Evolutionary conservation across 2,329 filamentous ascomycete species (phyloP), one percentile per base, ranked within the genome.

Genomic region (Conoideocrella luteorostrata): DNA sequence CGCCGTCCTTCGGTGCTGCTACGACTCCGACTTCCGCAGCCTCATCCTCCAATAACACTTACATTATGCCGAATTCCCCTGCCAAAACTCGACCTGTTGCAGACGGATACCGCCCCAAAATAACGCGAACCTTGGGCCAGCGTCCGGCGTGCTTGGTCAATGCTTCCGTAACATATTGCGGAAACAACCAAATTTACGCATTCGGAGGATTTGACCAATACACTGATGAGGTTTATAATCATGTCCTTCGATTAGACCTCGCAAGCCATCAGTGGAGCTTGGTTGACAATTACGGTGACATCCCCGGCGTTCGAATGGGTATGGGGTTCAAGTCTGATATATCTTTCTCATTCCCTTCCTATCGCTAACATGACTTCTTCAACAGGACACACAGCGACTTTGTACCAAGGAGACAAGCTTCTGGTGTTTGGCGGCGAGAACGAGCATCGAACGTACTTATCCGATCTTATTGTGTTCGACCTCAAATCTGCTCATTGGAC

Each of bases 161-260:
- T 71, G 93, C 93, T 41, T 97, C 93, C 1, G 91, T 97, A 48
- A 98, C 93, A n/a, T 96, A 95, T 64, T 95, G 93, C 58, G 90
- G 90, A 47, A 93, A 95, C 67, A 93, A 97, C 62, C 83, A 93
- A 65, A 97, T 98, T 56, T 97, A 94, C 66, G 93, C 91, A 10
- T 98, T 98, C 71, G 93, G 93, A 34, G 93, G 93, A 15, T 98
- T 98, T 59, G 93, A 98, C 61, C 91, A 97, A 65, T 97, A 95
- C 61, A 98, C 93, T 1, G 93, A 98, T 63, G 93, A 98, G 70
- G 87, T 98, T 15, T 98, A 98, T 68, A 98, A 98, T 60, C 93
- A 98, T 68, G 93, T 98, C 33, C 73, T 98, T 50, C 84, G 82
- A 56, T 70, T 98, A 41, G 90, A 98, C 62, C 76, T 98, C 50